Evolutionary conservation across 164 flowering plant species (phyloP).

Genomic region (Malania oleifera): DNA sequence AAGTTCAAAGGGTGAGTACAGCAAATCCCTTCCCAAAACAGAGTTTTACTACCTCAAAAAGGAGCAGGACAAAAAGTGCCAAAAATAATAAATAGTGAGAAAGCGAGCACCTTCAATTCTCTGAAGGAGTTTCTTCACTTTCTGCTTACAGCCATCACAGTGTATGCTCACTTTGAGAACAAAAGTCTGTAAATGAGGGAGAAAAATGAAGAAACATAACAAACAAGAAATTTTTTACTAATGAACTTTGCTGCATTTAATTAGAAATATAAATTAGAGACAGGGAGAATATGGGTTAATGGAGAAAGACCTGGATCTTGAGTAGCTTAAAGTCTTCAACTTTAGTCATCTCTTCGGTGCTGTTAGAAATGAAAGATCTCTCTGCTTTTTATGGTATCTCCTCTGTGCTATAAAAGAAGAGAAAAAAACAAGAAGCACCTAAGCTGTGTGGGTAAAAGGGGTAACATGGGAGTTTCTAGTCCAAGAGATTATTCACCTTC

Average conservation of each 20-base stretch:
- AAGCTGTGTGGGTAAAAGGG: slow-evolving; percentile 14
- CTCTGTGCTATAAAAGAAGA: slow-evolving; percentile 15
- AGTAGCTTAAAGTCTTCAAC: slow-evolving; percentile 79
- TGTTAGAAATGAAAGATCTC: slow-evolving; percentile 13
- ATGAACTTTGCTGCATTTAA: slow-evolving; percentile 6
- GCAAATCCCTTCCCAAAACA: neutral
- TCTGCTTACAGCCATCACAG: slow-evolving; percentile 72
- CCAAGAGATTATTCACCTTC: slow-evolving; percentile 3
- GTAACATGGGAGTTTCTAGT: slow-evolving; percentile 16
- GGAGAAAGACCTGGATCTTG: slow-evolving; percentile 65
- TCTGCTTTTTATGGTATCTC: neutral
- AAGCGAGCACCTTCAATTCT: slow-evolving; percentile 53
- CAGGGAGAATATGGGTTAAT: slow-evolving; percentile 7
- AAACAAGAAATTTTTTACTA: slow-evolving; percentile 10
- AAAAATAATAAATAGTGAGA: neutral
- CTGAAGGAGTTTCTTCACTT: slow-evolving; percentile 68
- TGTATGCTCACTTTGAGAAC: slow-evolving; percentile 58
- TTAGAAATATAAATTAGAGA: neutral
- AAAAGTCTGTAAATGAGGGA: slow-evolving; percentile 45
- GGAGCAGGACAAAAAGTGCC: neutral
- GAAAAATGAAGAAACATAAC: slow-evolving; percentile 7
- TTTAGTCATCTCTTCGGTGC: slow-evolving; percentile 54
- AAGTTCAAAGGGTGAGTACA: too few relatives aligned
- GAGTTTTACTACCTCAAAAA: neutral
- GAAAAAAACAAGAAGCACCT: neutral